Conservation (phyloP, 495 filamentous ascomycete species). For the Massariosphaeria phaeospora region DNA sequence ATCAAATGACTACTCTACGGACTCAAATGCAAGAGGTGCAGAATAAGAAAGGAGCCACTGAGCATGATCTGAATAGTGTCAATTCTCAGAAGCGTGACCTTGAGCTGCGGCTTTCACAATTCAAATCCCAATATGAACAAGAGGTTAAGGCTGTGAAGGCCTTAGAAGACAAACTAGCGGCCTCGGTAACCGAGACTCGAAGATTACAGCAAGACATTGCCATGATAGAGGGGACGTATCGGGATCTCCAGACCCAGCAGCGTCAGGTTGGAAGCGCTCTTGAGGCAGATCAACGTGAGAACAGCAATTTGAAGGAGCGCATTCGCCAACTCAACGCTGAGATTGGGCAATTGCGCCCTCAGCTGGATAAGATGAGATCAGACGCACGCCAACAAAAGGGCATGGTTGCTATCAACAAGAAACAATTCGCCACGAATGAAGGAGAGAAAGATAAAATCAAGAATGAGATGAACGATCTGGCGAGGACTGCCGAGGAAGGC, state of each 20-base stretch:
- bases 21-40: slow-evolving; percentile 93
- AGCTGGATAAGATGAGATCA: slow-evolving; percentile 82
- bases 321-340: slow-evolving; percentile 78
- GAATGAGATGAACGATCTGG: slow-evolving; percentile 64
- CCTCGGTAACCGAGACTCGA: slow-evolving; percentile 70
- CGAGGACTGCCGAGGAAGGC: slow-evolving; percentile 36
- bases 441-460: slow-evolving; percentile 79
- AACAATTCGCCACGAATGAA: slow-evolving; percentile 87
- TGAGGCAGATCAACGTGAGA: slow-evolving; percentile 84
- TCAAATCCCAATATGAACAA: slow-evolving; percentile 83
- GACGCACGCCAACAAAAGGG: slow-evolving; percentile 93
- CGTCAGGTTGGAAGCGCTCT: slow-evolving; percentile 67
- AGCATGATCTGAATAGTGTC: slow-evolving; percentile 72
- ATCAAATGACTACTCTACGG: slow-evolving; percentile 82
- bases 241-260: slow-evolving; percentile 82
- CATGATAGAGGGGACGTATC: slow-evolving; percentile 71
- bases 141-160: slow-evolving; percentile 80
- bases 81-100: slow-evolving; percentile 86
- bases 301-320: slow-evolving; percentile 75
- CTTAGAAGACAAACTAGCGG: slow-evolving; percentile 73
- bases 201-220: slow-evolving; percentile 78
- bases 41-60: slow-evolving; percentile 66
- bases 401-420: slow-evolving; percentile 93
- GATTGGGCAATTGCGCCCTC: slow-evolving; percentile 74
- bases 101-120: slow-evolving; percentile 75